These are phyloP conservation scores for Spathaspora sp. DNA, from an alignment of 805 yeast genomes.

Conservation along the genomic window DNA sequence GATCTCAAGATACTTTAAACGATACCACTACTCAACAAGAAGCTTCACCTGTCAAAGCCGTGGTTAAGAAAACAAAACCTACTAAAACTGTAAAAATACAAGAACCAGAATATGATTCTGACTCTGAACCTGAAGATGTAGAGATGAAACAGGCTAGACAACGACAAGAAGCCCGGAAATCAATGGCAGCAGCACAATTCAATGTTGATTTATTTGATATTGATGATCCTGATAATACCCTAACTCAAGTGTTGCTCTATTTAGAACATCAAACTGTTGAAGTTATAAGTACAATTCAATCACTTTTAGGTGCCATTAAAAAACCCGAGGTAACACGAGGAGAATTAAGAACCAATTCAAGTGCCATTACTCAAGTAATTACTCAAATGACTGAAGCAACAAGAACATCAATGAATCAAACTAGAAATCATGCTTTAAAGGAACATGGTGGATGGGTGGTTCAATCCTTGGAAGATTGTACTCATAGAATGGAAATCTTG, in stretches of 20 bases:
- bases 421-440: slow-evolving; percentile 76
- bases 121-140: not conserved
- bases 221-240: slow-evolving; percentile 83
- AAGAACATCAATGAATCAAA: slow-evolving; percentile 80
- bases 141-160: slow-evolving; percentile 27
- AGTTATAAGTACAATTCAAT: slow-evolving; percentile 86
- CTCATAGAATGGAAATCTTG: slow-evolving; percentile 73
- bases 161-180: slow-evolving; percentile 43
- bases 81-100: not conserved
- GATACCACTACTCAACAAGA: not conserved
- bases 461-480: slow-evolving; percentile 79
- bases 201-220: slow-evolving; percentile 75
- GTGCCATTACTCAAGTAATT: slow-evolving; percentile 74
- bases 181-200: slow-evolving; percentile 54
- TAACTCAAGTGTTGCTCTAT: slow-evolving; percentile 77
- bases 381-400: slow-evolving; percentile 89
- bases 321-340: slow-evolving; percentile 75
- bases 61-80: not conserved
- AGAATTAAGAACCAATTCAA: slow-evolving; percentile 65
- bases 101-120: not conserved
- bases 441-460: slow-evolving; percentile 93
- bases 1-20: not conserved
- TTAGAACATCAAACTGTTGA: slow-evolving; percentile 92
- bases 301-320: slow-evolving; percentile 71
- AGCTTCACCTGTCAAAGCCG: not conserved